Base-by-base conservation (phyloP, 2,329 filamentous ascomycete genomes). In the Fusarium begoniae region DNA sequence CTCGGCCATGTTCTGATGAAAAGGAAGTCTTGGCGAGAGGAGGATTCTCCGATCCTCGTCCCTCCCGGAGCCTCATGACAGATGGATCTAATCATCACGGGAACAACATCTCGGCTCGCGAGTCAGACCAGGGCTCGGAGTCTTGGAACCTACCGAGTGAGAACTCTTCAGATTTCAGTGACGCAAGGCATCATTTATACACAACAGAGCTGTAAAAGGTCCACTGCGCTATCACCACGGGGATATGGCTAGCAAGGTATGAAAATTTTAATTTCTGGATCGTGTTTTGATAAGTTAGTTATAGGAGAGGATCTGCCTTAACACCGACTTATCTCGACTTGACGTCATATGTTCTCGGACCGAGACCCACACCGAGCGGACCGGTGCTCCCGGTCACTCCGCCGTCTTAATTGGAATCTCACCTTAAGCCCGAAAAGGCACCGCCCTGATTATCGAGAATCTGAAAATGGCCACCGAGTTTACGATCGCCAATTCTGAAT, bases 281-380 rank as follows among this genome's bases (percentile, higher is more conserved):
- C 12, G 20, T 30, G 18, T 32, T 26, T 40, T 43, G 45, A 69
- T 47, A 57, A 24, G 32, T 40, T 44, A 9, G 38, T 44, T 44
- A 12, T 41, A 43, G 47, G n/a, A 44, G 26, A 69, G 41, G 43
- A 70, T 66, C 41, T 69, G 58, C 24, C 40, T 48, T 66, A 59
- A 54, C 66, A 54, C 58, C 54, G 38, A 72, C n/a, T 37, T 69
- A 63, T 72, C 40, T 54, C 11, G 20, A 41, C 45, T 18, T 43
- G 57, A 72, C 69, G 69, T 72, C 69, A 72, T 72, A 71, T 20
- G 37, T 51, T 69, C 57, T 72, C 69, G 69, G 69, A 35, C 69
- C 69, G 69, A 69, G 69, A 72, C 69, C 69, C 69, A 51, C 63
- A 22, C 10, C 69, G 66, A 28, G 59, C 66, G 53, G 67, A 65